A percentile compares a stretch with the other conserved stretches of the same genome.
Conservation (phyloP, 2,329 filamentous ascomycete genomes). For the Claviceps purpurea region DNA sequence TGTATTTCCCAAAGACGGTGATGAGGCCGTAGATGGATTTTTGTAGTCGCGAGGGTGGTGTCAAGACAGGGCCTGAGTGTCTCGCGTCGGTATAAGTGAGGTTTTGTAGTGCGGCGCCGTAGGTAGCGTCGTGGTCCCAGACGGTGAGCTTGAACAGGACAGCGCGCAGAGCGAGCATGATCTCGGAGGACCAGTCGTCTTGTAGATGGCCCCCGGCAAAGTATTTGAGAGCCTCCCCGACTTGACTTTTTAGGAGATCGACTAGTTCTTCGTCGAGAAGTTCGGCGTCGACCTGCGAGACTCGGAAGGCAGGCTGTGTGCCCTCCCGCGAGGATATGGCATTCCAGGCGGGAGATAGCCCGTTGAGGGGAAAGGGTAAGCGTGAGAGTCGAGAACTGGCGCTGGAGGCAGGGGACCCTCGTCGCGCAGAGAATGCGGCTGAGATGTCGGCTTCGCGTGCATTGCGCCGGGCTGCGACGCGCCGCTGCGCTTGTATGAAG, state of each 20-base stretch:
- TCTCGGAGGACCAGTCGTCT: slow-evolving; percentile 81
- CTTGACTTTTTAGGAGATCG: slow-evolving; percentile 71
- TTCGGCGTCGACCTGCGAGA: slow-evolving; percentile 92
- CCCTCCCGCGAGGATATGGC: slow-evolving; percentile 60
- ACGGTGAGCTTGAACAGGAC: slow-evolving; percentile 88
- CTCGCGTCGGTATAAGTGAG: slow-evolving; percentile 81
- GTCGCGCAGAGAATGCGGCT: slow-evolving; percentile 35
- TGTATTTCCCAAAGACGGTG: slow-evolving; percentile 78
- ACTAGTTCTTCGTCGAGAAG: slow-evolving; percentile 87
- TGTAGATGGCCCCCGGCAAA: slow-evolving; percentile 60
- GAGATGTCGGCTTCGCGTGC: slow-evolving; percentile 56
- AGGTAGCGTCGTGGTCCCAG: slow-evolving; percentile 93
- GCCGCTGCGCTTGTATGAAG: slow-evolving; percentile 81
- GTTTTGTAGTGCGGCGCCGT: slow-evolving; percentile 86
- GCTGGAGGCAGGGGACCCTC: slow-evolving; percentile 39
- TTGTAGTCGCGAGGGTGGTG: slow-evolving; percentile 65
- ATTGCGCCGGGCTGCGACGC: slow-evolving; percentile 67
- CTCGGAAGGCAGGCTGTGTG: slow-evolving; percentile 74
- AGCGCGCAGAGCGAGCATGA: slow-evolving; percentile 61
- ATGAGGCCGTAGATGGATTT: slow-evolving; percentile 73
- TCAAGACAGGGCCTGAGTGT: slow-evolving; percentile 44
- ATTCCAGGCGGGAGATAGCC: slow-evolving; percentile 52
- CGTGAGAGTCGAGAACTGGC: slow-evolving; percentile 41
- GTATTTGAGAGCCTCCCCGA: slow-evolving; percentile 78
- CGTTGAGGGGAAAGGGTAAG: slow-evolving; percentile 50